Evolutionary conservation across 495 filamentous ascomycete species (phyloP).

Genomic region (Aspergillus affinis): DNA sequence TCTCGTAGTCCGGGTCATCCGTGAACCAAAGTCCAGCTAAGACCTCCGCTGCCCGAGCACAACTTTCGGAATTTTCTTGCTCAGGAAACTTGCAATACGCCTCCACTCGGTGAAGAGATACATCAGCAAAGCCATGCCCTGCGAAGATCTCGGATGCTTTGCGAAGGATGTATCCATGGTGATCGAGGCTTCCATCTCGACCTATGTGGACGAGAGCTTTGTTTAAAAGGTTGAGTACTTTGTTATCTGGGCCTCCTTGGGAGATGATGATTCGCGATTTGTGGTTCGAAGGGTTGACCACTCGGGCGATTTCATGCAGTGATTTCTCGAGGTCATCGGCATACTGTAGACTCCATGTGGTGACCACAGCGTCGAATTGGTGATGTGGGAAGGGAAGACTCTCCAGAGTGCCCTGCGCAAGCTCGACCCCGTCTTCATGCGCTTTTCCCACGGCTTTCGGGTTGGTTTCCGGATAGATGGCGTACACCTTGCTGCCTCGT

Average conservation of each 20-base stretch:
- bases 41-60: conserved; percentile 5
- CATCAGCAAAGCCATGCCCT: conserved; percentile 7
- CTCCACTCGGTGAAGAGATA: not conserved
- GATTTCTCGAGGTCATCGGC: conserved; percentile 8
- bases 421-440: too few species aligned
- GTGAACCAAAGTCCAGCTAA: conserved; percentile 8
- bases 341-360: conserved; percentile 4
- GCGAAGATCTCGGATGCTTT: conserved; percentile 2
- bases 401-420: not conserved
- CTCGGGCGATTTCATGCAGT: conserved; percentile 6
- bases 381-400: not conserved
- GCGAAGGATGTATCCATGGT: conserved; percentile 12
- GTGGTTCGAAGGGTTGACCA: not conserved
- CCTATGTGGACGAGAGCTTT: not conserved
- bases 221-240: conserved; percentile 5
- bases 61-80: conserved; percentile 5
- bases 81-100: conserved; percentile 5
- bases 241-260: conserved; percentile 11
- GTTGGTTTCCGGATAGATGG: not conserved
- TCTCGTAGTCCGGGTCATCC: conserved; percentile 7
- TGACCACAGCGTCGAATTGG: conserved; percentile 3
- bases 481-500: conserved; percentile 1
- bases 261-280: conserved; percentile 5
- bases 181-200: not conserved
- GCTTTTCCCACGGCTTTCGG: too few species aligned